Evolutionary conservation across 163 green algal species (phyloP), one percentile per base, ranked within the genome.

Genomic region (Scenedesmus sp.): DNA sequence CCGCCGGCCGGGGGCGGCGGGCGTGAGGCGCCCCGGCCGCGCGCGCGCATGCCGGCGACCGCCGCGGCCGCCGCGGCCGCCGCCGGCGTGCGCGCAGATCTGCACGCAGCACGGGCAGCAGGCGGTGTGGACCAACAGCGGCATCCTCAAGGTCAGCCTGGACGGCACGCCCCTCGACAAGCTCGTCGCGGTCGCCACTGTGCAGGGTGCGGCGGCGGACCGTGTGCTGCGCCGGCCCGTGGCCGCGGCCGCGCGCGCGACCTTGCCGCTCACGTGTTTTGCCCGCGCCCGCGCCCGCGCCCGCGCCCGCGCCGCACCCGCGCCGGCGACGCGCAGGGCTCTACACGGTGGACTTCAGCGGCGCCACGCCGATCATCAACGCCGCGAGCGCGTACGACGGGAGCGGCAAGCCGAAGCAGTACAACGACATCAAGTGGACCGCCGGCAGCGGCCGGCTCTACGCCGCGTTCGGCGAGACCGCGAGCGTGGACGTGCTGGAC

Each of bases 371-470:
- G 10, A 60, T 60, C 56, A 78, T 78, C 44, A 69, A 28, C 10
- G 57, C 70, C 3, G 70, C 70, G 1, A 47, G 9, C 50, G 70
- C 70, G 4, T 7, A 65, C 9, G 15, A 24, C n/a, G 4, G 39
- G 18, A 42, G 70, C 29, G 9, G 13, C 4, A 60, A 26, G 14
- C 70, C 58, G 18, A 78, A 78, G 70, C 70, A 78, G 58, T 78
- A 78, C 57, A 78, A 70, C 34, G 70, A 78, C 57, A 70, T 78
- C 57, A 70, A 48, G 26, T 78, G 70, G 70, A 39, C 56, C 13
- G 70, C 28, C 29, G 4, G 29, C 34, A 60, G 39, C 14, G 58
- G 70, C 18, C 17, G 44, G 57, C 44, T 78, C 56, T 78, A 70
- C 39, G 70, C 70, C 13, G 39, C 56, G 20, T 56, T 56, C 17